Base-by-base conservation (phyloP, 139 green algal species). In the Micractinium conductrix region DNA sequence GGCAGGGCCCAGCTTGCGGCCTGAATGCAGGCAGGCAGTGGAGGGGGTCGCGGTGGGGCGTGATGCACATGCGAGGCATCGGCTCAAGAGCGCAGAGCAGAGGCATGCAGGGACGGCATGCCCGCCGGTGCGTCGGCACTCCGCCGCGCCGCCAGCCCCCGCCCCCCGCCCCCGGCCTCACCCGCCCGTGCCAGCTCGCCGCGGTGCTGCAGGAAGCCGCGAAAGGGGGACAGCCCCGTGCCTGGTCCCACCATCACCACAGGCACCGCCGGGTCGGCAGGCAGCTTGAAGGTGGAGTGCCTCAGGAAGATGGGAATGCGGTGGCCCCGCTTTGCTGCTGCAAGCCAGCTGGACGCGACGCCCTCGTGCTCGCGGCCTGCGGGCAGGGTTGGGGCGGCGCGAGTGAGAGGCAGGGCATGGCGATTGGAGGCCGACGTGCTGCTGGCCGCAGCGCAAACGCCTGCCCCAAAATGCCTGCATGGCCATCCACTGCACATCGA, bases 231-330 rank as follows among this genome's bases (percentile, higher is more conserved):
- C 37, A 99, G 89, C 2, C 97, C 97, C 0, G 97, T 99, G 86
- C 97, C 97, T 0, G 97, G 97, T 6, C 97, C 97, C 12, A 99
- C 89, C 97, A 99, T 99, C 33, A 99, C 85, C 33, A 99, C 73
- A 0, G 97, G 97, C 58, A 83, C 81, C 6, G 33, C 33, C 4
- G 88, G 74, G 81, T 96, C 85, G 24, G 69, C 10, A 1, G 97
- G 97, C 80, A 99, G 92, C 84, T 92, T 93, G 91, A 99, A 99
- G 67, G 91, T 90, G 43, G 93, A 98, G 65, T 76, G 89, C 60
- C 97, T 91, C 48, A 99, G 83, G 75, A 97, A 98, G 9, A 96
- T 81, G 16, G 95, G 92, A 14, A 97, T 78, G 17, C 65, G 70
- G 43, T 79, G 24, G 40, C 87, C 84, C 44, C 37, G n/a, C 2